These are phyloP conservation scores for Aristolochia contorta DNA, from an alignment of 164 flowering plant species.

Conservation along the genomic window DNA sequence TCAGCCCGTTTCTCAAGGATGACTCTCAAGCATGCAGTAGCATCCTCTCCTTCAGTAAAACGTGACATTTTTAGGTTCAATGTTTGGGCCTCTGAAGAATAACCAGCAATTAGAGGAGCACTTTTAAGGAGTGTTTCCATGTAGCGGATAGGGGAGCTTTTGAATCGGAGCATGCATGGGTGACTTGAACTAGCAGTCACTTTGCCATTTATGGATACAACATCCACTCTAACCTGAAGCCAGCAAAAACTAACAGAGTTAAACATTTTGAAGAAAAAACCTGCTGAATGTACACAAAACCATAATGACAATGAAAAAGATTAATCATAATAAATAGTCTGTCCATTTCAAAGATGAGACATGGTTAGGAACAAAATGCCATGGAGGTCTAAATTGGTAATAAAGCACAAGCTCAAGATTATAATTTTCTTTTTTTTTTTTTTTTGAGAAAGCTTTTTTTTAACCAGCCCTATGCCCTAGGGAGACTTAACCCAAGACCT, in stretches of 20 bases:
- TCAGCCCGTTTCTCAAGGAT: constrained; percentile 73
- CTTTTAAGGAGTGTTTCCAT: constrained; percentile 47
- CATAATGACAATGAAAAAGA: too few species aligned
- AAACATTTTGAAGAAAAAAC: background rate
- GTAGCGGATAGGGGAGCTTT: constrained; percentile 53
- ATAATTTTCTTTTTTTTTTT: too few species aligned
- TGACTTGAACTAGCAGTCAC: constrained; percentile 43
- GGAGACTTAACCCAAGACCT: too few species aligned
- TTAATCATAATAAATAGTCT: too few species aligned
- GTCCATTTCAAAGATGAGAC: too few species aligned
- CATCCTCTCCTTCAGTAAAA: constrained; percentile 37
- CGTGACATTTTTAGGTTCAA: constrained; percentile 40
- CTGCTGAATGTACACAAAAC: background rate
- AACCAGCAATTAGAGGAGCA: constrained; percentile 67
- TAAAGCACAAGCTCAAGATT: too few species aligned
- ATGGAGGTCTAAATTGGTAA: too few species aligned
- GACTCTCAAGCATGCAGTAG: constrained; percentile 66
- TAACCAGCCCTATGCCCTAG: too few species aligned
- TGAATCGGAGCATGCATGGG: constrained; percentile 66
- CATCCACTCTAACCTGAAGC: constrained; percentile 67
- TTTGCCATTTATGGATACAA: constrained; percentile 44
- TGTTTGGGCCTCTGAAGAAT: constrained; percentile 57
- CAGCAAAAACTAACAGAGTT: background rate
- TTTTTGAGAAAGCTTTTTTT: too few species aligned
- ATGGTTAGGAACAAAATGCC: too few species aligned